A percentile compares a stretch with the other conserved stretches of the same genome.
These are phyloP conservation scores for Malania oleifera DNA, from an alignment of 164 flowering plant species.

Conservation along the genomic window DNA sequence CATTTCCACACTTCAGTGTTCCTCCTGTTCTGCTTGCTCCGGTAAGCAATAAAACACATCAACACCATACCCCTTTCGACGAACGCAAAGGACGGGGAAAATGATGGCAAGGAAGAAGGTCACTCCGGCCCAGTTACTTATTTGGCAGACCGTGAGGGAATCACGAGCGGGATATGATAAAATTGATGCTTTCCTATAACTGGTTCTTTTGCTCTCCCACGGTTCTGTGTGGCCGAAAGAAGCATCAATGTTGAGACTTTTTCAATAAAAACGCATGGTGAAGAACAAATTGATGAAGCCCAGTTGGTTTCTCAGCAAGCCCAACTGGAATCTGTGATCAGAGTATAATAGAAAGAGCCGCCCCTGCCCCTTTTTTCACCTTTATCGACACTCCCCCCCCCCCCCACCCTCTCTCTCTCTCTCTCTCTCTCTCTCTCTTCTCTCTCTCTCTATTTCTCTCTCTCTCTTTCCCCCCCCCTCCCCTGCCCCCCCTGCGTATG, in stretches of 20 bases:
- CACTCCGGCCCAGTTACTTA: constrained; percentile 21
- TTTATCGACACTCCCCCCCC: constrained; percentile 1
- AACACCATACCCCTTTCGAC: constrained; percentile 12
- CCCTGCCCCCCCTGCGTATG: constrained; percentile 14
- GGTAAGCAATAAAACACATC: constrained; percentile 17
- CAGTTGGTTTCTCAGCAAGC: constrained; percentile 31
- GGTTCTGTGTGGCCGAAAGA: constrained; percentile 23
- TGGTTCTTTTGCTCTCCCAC: constrained; percentile 8
- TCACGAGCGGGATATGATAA: constrained; percentile 19
- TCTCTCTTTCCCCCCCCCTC: no score
- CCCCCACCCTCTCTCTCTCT: constrained; percentile 8
- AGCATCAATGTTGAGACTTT: constrained; percentile 21
- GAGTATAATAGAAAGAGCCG: constrained; percentile 21
- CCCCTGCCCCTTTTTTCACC: constrained; percentile 5
- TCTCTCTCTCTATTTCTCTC: constrained; percentile 19
- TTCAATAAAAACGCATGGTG: constrained; percentile 13
- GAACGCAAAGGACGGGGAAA: constrained; percentile 9
- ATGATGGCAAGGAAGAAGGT: constrained; percentile 26
- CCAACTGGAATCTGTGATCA: constrained; percentile 65
- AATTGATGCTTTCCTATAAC: constrained; percentile 14
- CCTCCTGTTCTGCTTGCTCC: constrained; percentile 6
- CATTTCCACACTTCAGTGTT: constrained; percentile 7
- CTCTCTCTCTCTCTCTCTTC: constrained; percentile 22
- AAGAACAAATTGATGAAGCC: constrained; percentile 21
- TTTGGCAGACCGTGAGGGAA: constrained; percentile 25